Evolutionary conservation across 2,329 filamentous ascomycete genomes (phyloP).

Genomic region (Phialophora macrospora): DNA sequence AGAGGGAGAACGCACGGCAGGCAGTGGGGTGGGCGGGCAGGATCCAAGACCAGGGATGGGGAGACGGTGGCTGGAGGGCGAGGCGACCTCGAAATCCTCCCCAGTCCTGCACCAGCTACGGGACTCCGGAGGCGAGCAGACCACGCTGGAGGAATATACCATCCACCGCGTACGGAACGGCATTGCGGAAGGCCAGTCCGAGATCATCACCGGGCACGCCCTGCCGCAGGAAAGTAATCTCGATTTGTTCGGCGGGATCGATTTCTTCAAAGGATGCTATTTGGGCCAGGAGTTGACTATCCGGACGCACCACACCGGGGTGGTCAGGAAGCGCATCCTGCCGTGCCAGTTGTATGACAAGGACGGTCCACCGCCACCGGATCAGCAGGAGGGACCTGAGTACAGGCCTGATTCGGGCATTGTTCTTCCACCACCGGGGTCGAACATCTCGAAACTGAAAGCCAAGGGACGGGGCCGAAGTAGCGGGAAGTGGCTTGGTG

Average conservation of each 20-base stretch:
- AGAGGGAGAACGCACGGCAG: neutral
- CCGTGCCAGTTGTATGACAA: constrained; percentile 74
- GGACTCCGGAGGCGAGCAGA: constrained; percentile 27
- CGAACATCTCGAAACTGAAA: constrained; percentile 60
- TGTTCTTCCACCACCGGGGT: constrained; percentile 45
- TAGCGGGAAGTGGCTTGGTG: constrained; percentile 78
- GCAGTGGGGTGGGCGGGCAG: constrained; percentile 25
- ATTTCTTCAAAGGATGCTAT: constrained; percentile 96
- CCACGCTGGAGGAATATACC: constrained; percentile 65
- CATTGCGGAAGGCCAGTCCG: constrained; percentile 80
- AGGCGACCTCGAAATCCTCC: neutral
- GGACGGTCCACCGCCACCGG: constrained; percentile 47
- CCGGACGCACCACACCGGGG: constrained; percentile 89
- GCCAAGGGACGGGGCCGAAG: constrained; percentile 63
- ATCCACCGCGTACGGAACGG: constrained; percentile 79
- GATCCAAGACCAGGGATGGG: constrained; percentile 36
- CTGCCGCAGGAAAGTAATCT: constrained; percentile 89
- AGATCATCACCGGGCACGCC: constrained; percentile 72
- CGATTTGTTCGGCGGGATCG: constrained; percentile 81
- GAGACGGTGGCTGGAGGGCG: constrained; percentile 25
- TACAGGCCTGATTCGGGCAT: constrained; percentile 42
- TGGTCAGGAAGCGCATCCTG: constrained; percentile 87
- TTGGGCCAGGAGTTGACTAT: constrained; percentile 96
- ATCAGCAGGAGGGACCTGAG: constrained; percentile 51
- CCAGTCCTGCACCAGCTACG: constrained; percentile 28